Base-by-base conservation (phyloP, 257 asterid species). In the Solanum piurae region DNA sequence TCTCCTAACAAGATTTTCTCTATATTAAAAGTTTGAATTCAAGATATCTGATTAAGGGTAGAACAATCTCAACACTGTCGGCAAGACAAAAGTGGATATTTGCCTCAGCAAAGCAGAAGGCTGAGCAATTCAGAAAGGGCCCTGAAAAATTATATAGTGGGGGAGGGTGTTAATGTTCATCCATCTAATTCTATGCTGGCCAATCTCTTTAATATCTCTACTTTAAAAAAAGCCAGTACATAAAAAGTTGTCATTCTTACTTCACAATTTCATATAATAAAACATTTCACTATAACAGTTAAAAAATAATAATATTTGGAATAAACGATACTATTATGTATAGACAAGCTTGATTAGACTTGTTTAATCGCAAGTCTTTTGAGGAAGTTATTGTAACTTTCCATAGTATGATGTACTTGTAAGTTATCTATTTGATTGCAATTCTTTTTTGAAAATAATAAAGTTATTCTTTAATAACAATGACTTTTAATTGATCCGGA, bases 21-120 rank as follows among this genome's bases (percentile, higher is more conserved):
- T 18, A 55, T 55, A 55, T 55, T 55, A 1, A 18, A 0, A 3
- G 0, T 6, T 1, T 0, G 0, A 18, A 55, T 55, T 55, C 0
- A 55, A 3, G 3, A 55, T 18, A 55, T 55, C n/a, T 18, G 0
- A 55, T 55, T 55, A 55, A 55, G 23, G 4, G 0, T 18, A 10
- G 3, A 18, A 55, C 62, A 18, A 55, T 55, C 3, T 52, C 4
- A 18, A 5, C 58, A 6, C 6, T 14, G 7, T 49, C 2, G 0
- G 0, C 7, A 2, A 52, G 9, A 8, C n/a, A 4, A 27, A 79
- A 25, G 85, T 79, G 38, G 9, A 55, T 27, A 21, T 75, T 40
- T 5, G n/a, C 62, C n/a, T 9, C 36, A 76, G 31, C 18, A 74
- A 76, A 16, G 83, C 11, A n/a, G 60, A 79, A 79, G n/a, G 38